phyloP scores from a whole-genome alignment of 2,329 filamentous ascomycete genomes.

The Pyrenophora tritici-repentis region DNA sequence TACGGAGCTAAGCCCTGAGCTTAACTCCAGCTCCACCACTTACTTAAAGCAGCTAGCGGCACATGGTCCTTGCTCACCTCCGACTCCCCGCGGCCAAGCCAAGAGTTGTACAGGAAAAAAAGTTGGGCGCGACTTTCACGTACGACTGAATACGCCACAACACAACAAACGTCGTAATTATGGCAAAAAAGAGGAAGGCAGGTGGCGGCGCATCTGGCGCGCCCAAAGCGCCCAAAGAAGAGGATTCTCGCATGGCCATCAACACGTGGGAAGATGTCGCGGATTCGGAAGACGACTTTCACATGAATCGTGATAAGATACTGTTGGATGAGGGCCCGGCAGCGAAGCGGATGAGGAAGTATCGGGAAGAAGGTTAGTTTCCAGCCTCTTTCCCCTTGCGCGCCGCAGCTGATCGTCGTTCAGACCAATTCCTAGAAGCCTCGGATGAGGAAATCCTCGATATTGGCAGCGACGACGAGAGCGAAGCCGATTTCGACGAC shows the following conservation, averaged over 20 bases:
- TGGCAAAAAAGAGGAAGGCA: conserved; percentile 71
- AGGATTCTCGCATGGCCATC: conserved; percentile 61
- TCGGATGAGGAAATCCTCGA: conserved; percentile 68
- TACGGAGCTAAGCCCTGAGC: no score
- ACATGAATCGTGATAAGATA: conserved; percentile 83
- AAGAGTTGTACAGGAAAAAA: conserved; percentile 35
- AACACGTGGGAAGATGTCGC: conserved; percentile 80
- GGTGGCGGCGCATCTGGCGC: conserved; percentile 52
- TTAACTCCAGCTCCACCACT: no score
- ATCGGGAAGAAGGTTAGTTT: conserved; percentile 67
- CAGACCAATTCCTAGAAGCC: conserved; percentile 62
- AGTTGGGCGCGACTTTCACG: conserved; percentile 24
- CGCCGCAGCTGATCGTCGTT: conserved; percentile 4
- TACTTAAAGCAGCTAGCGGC: background rate
- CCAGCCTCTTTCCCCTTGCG: no score
- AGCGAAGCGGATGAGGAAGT: conserved; percentile 75
- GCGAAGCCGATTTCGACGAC: conserved; percentile 48
- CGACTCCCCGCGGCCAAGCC: conserved; percentile 30
- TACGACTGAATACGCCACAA: conserved; percentile 9
- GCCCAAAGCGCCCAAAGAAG: conserved; percentile 40
- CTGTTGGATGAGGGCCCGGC: conserved; percentile 80
- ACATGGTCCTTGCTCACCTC: background rate
- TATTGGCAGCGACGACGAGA: conserved; percentile 53
- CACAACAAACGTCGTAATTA: conserved; percentile 27
- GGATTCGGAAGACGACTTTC: conserved; percentile 93